phyloP scores from a whole-genome alignment of 169 alveolate genomes.

The Theileria luwenshuni region DNA sequence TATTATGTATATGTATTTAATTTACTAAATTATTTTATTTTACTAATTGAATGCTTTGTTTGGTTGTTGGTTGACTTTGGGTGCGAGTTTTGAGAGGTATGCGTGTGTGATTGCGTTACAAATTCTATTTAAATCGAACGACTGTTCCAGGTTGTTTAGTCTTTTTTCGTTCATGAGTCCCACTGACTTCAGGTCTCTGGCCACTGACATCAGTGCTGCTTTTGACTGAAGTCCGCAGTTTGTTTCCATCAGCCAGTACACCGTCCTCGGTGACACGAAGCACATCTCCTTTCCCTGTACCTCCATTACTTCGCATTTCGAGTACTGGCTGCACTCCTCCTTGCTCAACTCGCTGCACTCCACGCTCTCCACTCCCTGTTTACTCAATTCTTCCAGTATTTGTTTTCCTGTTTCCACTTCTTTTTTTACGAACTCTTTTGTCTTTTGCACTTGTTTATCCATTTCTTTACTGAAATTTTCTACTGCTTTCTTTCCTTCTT shows the following conservation, averaged over 20 bases:
- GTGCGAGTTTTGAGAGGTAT: conserved; percentile 61
- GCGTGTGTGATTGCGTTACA: conserved; percentile 69
- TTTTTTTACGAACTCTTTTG: conserved; percentile 3
- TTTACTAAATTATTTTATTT: not conserved
- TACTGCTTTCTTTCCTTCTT: conserved; percentile 28
- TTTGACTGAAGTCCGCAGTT: conserved; percentile 70
- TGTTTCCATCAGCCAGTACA: conserved; percentile 62
- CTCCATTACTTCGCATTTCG: conserved; percentile 60
- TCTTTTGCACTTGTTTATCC: conserved; percentile 22
- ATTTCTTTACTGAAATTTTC: conserved; percentile 39
- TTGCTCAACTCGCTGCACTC: conserved; percentile 44
- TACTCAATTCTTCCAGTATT: conserved; percentile 61
- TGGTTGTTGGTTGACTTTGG: conserved; percentile 33
- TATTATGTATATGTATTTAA: not conserved
- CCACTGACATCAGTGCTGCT: conserved; percentile 65
- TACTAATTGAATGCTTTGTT: conserved; percentile 46
- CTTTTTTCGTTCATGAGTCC: conserved; percentile 54
- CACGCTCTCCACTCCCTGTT: conserved; percentile 26
- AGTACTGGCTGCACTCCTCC: conserved; percentile 40
- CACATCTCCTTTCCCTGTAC: conserved; percentile 60
- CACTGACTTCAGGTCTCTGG: conserved; percentile 55
- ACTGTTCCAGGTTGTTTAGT: conserved; percentile 56
- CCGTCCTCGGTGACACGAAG: conserved; percentile 68
- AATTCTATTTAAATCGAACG: conserved; percentile 56
- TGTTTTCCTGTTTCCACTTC: conserved; percentile 37